phyloP scores from a whole-genome alignment of 768 basidiomycete species.

The Termitomyces eurrhizus region DNA sequence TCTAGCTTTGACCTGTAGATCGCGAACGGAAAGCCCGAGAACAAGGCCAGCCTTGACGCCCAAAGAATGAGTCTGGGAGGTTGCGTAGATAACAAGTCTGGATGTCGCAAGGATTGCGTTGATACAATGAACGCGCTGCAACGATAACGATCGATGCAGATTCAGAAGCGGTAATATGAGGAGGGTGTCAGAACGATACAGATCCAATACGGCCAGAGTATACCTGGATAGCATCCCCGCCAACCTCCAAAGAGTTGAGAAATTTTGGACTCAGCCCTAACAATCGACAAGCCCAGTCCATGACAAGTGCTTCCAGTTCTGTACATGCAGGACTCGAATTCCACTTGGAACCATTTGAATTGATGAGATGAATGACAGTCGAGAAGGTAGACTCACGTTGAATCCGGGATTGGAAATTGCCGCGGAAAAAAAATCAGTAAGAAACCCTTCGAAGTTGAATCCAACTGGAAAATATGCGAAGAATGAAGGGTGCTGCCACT shows the following conservation, averaged over 20 bases:
- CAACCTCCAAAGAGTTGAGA: constrained; percentile 57
- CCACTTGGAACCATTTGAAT: constrained; percentile 56
- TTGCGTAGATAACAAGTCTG: constrained; percentile 80
- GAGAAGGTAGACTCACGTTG: constrained; percentile 48
- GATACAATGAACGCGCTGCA: constrained; percentile 68
- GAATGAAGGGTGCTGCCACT: constrained; percentile 92
- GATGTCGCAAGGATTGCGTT: constrained; percentile 41
- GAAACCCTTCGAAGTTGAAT: constrained; percentile 74
- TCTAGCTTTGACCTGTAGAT: constrained; percentile 59
- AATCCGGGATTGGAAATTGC: constrained; percentile 83
- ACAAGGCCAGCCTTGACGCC: constrained; percentile 75
- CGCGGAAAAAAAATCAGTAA: constrained; percentile 79
- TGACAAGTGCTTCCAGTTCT: constrained; percentile 80
- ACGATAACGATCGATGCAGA: constrained; percentile 72
- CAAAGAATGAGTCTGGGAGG: constrained; percentile 87
- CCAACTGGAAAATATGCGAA: constrained; percentile 86
- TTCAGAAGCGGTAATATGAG: constrained; percentile 82
- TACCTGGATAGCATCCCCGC: constrained; percentile 85
- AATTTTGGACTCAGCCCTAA: constrained; percentile 70
- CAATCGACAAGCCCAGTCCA: constrained; percentile 89
- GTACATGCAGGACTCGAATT: constrained; percentile 85
- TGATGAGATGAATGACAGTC: neutral
- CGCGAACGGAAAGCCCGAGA: constrained; percentile 69
- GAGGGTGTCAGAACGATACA: neutral
- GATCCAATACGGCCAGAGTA: constrained; percentile 1